A percentile compares a stretch with the other conserved stretches of the same genome.
Conservation (phyloP, 257 asterid genomes). For the Jaltomata sinuosa region DNA sequence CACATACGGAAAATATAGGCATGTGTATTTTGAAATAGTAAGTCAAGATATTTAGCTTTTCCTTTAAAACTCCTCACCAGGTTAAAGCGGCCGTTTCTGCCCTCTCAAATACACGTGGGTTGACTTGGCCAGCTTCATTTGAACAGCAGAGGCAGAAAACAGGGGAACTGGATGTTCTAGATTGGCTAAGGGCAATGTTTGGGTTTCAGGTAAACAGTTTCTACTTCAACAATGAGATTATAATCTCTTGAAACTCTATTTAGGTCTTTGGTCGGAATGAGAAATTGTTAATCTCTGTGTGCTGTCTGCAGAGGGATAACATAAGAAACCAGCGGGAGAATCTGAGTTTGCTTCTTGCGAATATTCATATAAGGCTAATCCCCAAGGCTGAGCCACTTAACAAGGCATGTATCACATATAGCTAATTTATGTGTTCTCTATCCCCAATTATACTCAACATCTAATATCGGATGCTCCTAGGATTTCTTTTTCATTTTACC, state of each 20-base stretch:
- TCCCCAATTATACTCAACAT: background rate
- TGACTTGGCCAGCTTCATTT: conserved; percentile 74
- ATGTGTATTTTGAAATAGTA: background rate
- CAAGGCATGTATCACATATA: conserved; percentile 38
- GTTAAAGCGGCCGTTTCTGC: conserved; percentile 91
- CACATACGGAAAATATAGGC: background rate
- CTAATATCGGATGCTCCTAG: conserved; percentile 1
- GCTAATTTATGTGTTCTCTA: conserved; percentile 2
- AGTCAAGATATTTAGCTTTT: background rate
- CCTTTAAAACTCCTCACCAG: conserved; percentile 24
- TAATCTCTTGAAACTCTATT: background rate
- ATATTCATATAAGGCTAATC: conserved; percentile 75
- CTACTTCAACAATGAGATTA: conserved; percentile 12
- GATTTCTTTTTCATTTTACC: background rate
- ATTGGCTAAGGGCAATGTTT: conserved; percentile 97
- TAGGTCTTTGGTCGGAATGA: conserved; percentile 8
- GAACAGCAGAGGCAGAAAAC: conserved; percentile 77
- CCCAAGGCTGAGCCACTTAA: conserved; percentile 87
- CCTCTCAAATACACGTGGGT: conserved; percentile 53
- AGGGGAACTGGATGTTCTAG: conserved; percentile 89
- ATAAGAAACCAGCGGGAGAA: conserved; percentile 96
- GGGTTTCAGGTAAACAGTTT: conserved; percentile 83
- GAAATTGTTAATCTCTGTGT: conserved; percentile 1
- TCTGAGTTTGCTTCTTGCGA: conserved; percentile 77
- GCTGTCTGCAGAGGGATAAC: conserved; percentile 70